Conservation (phyloP, 192 early-diverging fungal genomes). For the Phycomyces blakesleeanus region DNA sequence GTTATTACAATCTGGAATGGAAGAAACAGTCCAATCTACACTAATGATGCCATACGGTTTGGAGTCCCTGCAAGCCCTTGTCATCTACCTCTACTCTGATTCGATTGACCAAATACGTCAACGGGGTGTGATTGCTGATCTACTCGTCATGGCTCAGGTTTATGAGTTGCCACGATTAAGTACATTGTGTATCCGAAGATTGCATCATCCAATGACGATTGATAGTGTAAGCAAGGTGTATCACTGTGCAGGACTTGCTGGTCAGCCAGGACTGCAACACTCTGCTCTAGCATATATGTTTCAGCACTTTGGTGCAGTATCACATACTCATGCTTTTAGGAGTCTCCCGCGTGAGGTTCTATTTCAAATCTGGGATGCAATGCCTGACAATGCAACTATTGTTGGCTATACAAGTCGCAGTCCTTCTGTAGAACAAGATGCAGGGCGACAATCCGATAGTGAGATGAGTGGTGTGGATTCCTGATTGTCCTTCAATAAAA, state of each 20-base stretch:
- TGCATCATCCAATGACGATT: conserved; percentile 48
- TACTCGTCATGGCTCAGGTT: conserved; percentile 57
- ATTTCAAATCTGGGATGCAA: conserved; percentile 57
- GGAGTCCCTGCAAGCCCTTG: not conserved
- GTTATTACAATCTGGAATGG: conserved; percentile 52
- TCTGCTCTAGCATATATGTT: conserved; percentile 52
- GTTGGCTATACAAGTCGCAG: conserved; percentile 1
- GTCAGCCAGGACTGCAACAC: conserved; percentile 49
- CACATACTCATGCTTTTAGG: conserved; percentile 51
- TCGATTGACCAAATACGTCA: conserved; percentile 54
- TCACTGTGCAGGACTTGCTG: conserved; percentile 45
- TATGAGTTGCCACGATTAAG: conserved; percentile 54
- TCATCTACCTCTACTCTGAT: conserved; percentile 40
- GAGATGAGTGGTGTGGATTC: not conserved
- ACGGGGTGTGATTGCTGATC: conserved; percentile 49
- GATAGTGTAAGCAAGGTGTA: conserved; percentile 56
- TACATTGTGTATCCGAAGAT: conserved; percentile 40
- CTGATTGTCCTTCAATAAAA: too few relatives aligned
- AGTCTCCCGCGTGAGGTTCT: conserved; percentile 47
- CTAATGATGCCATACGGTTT: conserved; percentile 46
- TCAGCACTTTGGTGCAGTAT: conserved; percentile 56
- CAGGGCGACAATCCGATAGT: not conserved
- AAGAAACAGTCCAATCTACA: conserved; percentile 43
- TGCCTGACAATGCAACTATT: conserved; percentile 39
- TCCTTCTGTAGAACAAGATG: not conserved